Percentiles rank a stretch among this genome's conserved stretches.
phyloP scores from a whole-genome alignment of 345 rosid genomes.

The Syzygium aqueum region DNA sequence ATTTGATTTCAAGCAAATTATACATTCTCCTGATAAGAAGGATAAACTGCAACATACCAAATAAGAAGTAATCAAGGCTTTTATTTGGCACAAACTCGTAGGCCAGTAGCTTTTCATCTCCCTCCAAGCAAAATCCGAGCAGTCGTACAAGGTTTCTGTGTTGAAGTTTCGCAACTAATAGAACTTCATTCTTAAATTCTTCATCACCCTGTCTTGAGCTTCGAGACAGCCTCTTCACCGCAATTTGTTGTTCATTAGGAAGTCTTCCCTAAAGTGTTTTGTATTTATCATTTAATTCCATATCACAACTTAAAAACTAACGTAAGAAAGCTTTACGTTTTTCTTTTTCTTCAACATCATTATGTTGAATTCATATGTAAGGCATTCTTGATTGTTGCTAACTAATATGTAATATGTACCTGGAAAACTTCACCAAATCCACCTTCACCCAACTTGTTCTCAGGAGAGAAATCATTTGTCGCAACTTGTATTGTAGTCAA shows the following conservation, averaged over 20 bases:
- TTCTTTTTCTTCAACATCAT: not conserved
- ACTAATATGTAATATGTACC: not conserved
- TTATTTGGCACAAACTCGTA: not conserved
- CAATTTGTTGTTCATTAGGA: not conserved
- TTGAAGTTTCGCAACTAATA: not conserved
- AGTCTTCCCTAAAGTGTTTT: not conserved
- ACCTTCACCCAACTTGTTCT: constrained; percentile 52
- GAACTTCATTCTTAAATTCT: not conserved
- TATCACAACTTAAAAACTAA: not conserved
- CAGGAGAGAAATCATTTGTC: constrained; percentile 35
- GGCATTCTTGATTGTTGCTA: not conserved
- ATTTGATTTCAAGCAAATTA: not conserved
- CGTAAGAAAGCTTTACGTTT: not conserved
- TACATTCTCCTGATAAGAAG: not conserved
- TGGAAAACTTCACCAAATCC: constrained; percentile 65
- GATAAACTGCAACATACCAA: not conserved
- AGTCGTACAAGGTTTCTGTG: not conserved
- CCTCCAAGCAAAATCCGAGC: not conserved
- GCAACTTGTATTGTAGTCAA: constrained; percentile 27
- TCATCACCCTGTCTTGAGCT: not conserved
- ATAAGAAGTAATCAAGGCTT: not conserved
- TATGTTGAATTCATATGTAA: not conserved
- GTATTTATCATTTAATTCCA: not conserved
- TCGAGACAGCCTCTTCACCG: not conserved
- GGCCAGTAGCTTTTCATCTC: not conserved